Conservation (phyloP, 2,329 filamentous ascomycete genomes). For the Xylaria sp. region DNA sequence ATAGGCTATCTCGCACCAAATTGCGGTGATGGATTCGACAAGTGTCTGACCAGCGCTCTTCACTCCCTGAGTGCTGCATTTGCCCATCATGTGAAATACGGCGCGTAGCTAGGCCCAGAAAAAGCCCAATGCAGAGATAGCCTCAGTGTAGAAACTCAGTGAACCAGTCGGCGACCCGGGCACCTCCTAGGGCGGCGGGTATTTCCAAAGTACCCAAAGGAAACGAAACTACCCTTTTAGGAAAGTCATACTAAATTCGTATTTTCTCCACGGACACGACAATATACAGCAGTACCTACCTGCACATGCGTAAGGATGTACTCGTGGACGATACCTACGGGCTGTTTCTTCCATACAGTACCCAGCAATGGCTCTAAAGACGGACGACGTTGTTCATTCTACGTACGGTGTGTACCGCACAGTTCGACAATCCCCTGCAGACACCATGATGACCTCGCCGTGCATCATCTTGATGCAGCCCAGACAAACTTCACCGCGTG, state of each 20-base stretch:
- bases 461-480: constrained; percentile 41
- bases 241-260: constrained; percentile 34
- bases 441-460: constrained; percentile 40
- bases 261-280: constrained; percentile 1
- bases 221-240: constrained; percentile 39
- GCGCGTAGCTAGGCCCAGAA: not conserved
- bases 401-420: constrained; percentile 30
- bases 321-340: not conserved
- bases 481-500: constrained; percentile 43
- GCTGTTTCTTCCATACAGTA: constrained; percentile 12
- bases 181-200: constrained; percentile 41
- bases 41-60: not conserved
- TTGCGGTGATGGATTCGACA: not conserved
- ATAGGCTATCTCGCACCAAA: constrained; percentile 33
- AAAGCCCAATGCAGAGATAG: not conserved
- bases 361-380: not conserved
- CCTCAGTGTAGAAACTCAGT: constrained; percentile 1
- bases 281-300: not conserved
- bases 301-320: not conserved
- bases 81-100: not conserved
- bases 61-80: not conserved
- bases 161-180: constrained; percentile 17
- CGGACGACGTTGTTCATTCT: constrained; percentile 26
- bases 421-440: constrained; percentile 32
- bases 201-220: constrained; percentile 28